Evolutionary conservation across 2,329 filamentous ascomycete species (phyloP), one percentile per base, ranked within the genome.

Genomic region (Aaosphaeria arxii): DNA sequence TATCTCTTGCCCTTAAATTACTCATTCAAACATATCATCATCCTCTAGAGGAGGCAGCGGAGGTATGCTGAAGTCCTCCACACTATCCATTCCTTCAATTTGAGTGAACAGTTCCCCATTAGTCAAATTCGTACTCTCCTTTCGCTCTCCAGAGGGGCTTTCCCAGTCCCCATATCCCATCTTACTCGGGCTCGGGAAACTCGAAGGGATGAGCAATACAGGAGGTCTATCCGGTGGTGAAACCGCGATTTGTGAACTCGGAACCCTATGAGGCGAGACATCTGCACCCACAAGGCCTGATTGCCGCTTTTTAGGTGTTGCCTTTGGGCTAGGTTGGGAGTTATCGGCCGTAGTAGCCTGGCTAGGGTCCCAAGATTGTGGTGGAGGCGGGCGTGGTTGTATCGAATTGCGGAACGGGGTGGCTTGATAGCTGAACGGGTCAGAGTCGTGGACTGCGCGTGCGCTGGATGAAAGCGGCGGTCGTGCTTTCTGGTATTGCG

Each of bases 51-150:
- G 66, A 31, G 64, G 66, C 44, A 55, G 53, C 30, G 49, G 52
- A 7, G 66, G 66, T 44, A 69, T 67, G 44, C 64, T 69, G 41
- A 67, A 67, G 42, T 66, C 55, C 42, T 67, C 64, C 13, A 66
- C 38, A 39, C 58, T 64, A 13, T 30, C 52, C 9, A 32, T 11
- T 7, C 30, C 30, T 11, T 29, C 40, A n/a, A 47, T 53, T n/a
- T 48, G 46, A 13, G 45, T 36, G 43, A 53, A 54, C 40, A 59
- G 55, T 45, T 55, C 57, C 11, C 48, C 31, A 1, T 24, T 24
- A 24, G 17, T 24, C 17, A 24, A 24, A 24, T 24, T 24, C 17
- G 17, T 24, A 24, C 17, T 24, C 17, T 24, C 17, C 17, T 24
- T 24, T 24, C 17, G 17, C 17, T 24, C 17, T 24, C 17, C 17